phyloP scores from a whole-genome alignment of 2,329 filamentous ascomycete genomes.

The Aspergillus pseudoglaucus region DNA sequence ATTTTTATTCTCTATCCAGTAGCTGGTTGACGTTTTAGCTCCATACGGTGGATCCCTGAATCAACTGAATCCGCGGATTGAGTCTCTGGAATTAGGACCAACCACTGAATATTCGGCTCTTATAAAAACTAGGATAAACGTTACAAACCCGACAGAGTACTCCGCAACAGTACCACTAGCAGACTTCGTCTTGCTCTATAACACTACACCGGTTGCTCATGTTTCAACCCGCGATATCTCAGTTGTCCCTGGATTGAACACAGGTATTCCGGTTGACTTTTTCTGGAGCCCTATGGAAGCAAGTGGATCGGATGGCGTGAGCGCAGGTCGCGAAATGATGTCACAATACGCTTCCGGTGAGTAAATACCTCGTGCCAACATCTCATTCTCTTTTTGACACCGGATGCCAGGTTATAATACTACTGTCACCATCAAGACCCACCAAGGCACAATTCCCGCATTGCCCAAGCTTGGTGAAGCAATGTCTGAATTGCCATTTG shows the following conservation, averaged over 20 bases:
- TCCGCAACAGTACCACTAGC: constrained; percentile 73
- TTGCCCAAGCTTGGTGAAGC: constrained; percentile 66
- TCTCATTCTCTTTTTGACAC: constrained; percentile 4
- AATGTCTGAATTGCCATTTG: constrained; percentile 64
- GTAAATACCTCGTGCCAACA: constrained; percentile 5
- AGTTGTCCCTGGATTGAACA: constrained; percentile 65
- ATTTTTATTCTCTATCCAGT: not conserved
- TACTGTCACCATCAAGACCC: constrained; percentile 65
- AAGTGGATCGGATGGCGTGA: constrained; percentile 55
- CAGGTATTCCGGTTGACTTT: constrained; percentile 59
- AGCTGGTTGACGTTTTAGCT: constrained; percentile 42
- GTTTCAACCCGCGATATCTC: constrained; percentile 59
- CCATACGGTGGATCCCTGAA: constrained; percentile 49
- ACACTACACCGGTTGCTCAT: constrained; percentile 68
- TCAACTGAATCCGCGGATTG: constrained; percentile 58
- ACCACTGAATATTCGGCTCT: constrained; percentile 66
- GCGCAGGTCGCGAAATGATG: constrained; percentile 64
- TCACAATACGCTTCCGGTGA: constrained; percentile 77
- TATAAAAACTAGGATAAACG: constrained; percentile 66
- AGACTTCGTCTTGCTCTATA: constrained; percentile 68
- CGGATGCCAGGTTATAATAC: constrained; percentile 62
- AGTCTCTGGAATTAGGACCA: constrained; percentile 63
- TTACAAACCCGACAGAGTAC: constrained; percentile 88
- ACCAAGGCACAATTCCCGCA: constrained; percentile 65
- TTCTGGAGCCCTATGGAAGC: constrained; percentile 65